These are phyloP conservation scores for Planoprotostelium fungivorum DNA, from an alignment of 78 protist species.

Conservation along the genomic window DNA sequence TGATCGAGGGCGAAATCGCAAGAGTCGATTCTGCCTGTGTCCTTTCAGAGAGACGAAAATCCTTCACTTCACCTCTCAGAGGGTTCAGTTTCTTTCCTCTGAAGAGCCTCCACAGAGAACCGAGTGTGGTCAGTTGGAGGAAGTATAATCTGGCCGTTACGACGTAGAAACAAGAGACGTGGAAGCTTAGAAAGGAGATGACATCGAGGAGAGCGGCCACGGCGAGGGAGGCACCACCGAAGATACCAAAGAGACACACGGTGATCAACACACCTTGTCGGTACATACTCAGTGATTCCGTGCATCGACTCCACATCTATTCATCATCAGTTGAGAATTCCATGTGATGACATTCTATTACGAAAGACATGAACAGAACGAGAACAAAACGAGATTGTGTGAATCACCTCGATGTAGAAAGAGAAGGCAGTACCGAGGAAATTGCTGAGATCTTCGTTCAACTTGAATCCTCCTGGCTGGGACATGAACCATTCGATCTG, in stretches of 20 bases:
- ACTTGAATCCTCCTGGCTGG: constrained; percentile 70
- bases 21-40: constrained; percentile 38
- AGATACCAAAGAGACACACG: constrained; percentile 36
- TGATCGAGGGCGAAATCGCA: constrained; percentile 60
- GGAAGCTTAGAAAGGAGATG: constrained; percentile 46
- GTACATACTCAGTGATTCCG: constrained; percentile 12
- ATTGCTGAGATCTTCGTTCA: constrained; percentile 59
- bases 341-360: not conserved
- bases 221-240: constrained; percentile 36
- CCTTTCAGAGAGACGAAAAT: constrained; percentile 12
- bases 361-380: not conserved
- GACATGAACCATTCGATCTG: constrained; percentile 70
- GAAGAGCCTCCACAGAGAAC: constrained; percentile 61
- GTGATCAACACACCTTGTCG: constrained; percentile 15
- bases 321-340: not conserved
- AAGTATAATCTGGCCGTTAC: constrained; percentile 46
- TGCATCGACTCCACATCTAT: constrained; percentile 23
- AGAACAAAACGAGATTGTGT: not conserved
- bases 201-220: constrained; percentile 43
- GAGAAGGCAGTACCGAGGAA: constrained; percentile 46
- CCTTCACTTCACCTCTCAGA: not conserved
- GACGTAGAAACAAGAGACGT: constrained; percentile 46
- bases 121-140: constrained; percentile 24
- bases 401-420: constrained; percentile 45
- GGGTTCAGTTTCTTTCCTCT: constrained; percentile 15